Evolutionary conservation across 169 alveolate genomes (phyloP).

Genomic region (Plasmodium gaboni): DNA sequence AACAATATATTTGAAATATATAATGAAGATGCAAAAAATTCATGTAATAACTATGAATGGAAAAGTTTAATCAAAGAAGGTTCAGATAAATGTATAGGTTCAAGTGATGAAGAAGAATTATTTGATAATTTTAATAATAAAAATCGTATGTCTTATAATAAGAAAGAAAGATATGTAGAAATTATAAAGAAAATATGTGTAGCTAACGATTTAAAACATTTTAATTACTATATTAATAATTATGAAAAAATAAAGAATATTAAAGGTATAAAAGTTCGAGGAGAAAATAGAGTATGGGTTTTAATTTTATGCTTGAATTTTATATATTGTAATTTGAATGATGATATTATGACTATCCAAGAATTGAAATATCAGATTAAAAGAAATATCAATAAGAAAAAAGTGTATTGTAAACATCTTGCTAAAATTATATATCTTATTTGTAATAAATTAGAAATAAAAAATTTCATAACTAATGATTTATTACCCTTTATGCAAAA

Average conservation of each 20-base stretch:
- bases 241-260: slow-evolving; percentile 69
- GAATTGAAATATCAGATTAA: slow-evolving; percentile 63
- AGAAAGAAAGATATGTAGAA: slow-evolving; percentile 25
- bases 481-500: slow-evolving; percentile 57
- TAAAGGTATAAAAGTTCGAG: slow-evolving; percentile 46
- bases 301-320: slow-evolving; percentile 56
- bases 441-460: slow-evolving; percentile 41
- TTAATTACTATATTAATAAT: slow-evolving; percentile 54
- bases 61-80: background rate
- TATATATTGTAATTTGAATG: slow-evolving; percentile 69
- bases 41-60: background rate
- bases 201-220: slow-evolving; percentile 45
- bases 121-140: slow-evolving; percentile 8
- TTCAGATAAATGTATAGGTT: background rate
- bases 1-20: slow-evolving; percentile 5
- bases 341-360: slow-evolving; percentile 65
- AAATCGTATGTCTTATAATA: slow-evolving; percentile 5
- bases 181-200: slow-evolving; percentile 63
- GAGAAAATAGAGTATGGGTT: slow-evolving; percentile 71
- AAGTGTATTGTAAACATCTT: slow-evolving; percentile 53
- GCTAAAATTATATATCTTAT: slow-evolving; percentile 64
- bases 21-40: background rate
- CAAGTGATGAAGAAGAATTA: slow-evolving; percentile 21
- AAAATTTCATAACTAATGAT: slow-evolving; percentile 45
- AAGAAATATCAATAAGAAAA: slow-evolving; percentile 41